A percentile compares a stretch with the other conserved stretches of the same genome.
These are phyloP conservation scores for Ilyonectria sp. DNA, from an alignment of 2,329 filamentous ascomycete species.

Conservation along the genomic window DNA sequence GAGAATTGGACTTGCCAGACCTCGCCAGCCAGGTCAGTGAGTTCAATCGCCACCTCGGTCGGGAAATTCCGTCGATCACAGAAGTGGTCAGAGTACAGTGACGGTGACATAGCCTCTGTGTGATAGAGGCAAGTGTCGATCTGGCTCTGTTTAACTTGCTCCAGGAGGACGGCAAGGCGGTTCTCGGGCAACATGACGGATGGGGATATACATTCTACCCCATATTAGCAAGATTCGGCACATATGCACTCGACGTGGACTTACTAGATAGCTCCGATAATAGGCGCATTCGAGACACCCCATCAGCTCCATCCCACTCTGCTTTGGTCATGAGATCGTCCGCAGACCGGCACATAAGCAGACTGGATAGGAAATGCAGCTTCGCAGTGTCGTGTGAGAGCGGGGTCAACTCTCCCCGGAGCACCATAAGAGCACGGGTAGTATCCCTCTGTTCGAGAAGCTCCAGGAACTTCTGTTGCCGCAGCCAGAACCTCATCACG, in stretches of 20 bases:
- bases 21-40: constrained; percentile 83
- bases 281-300: constrained; percentile 80
- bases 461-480: constrained; percentile 96
- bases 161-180: constrained; percentile 83
- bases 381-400: constrained; percentile 83
- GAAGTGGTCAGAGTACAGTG: constrained; percentile 89
- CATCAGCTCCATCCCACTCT: constrained; percentile 86
- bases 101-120: constrained; percentile 83
- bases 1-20: constrained; percentile 96
- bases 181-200: constrained; percentile 97
- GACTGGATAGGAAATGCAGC: constrained; percentile 86
- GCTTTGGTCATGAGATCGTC: constrained; percentile 84
- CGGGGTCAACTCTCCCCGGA: constrained; percentile 90
- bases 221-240: constrained; percentile 8
- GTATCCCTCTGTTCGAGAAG: constrained; percentile 84
- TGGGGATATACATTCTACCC: constrained; percentile 87
- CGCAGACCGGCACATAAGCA: constrained; percentile 89
- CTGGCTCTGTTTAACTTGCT: constrained; percentile 88
- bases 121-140: constrained; percentile 90
- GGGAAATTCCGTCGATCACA: constrained; percentile 89
- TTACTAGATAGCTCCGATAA: constrained; percentile 88
- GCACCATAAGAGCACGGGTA: constrained; percentile 81
- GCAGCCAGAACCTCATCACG: constrained; percentile 88
- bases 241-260: constrained; percentile 45
- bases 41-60: constrained; percentile 76